Evolutionary conservation across 2,329 filamentous ascomycete genomes (phyloP), one percentile per base, ranked within the genome.

Genomic region (Conoideocrella luteorostrata): DNA sequence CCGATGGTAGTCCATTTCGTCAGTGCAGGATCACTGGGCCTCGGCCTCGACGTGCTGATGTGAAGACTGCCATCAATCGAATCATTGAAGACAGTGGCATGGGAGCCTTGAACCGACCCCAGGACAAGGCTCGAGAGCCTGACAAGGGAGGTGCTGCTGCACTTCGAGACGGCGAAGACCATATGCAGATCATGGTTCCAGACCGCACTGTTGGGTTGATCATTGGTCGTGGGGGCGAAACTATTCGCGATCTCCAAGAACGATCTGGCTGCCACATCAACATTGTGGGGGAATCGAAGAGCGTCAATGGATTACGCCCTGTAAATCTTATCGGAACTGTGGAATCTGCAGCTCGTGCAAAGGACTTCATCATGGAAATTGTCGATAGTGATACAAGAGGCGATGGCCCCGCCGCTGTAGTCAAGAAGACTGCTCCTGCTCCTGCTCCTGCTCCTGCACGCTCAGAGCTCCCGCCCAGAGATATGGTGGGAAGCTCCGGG

Each of bases 181-280:
- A 82, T 58, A 82, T 89, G 60, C 88, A 95, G 65, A 94, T 95
- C 56, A 93, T 95, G 86, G 89, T 95, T 15, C 89, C 89, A 37
- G 89, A 95, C 66, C 84, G 88, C 56, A 95, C 89, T 7, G 89
- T 95, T 47, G 89, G 89, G 41, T 72, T 95, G 36, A 95, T 95
- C 55, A 95, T 95, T 59, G 89, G 89, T n/a, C 85, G 89, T 53
- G 88, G 88, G 32, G 89, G 89, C 47, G 89, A 95, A 67, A 95
- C 89, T 2, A 95, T 95, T 56, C 83, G 88, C 58, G 89, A 95
- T 60, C 73, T 95, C 20, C 90, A 95, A 66, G 89, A 95, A 63
- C 78, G 87, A 49, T 93, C 86, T 56, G 87, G 86, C n/a, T 95
- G 89, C 62, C 90, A 95, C 63, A 88, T 95, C 62, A 95, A 95